Percentiles rank a stretch among this genome's conserved stretches.
These are phyloP conservation scores for Leishmania braziliensis DNA, from an alignment of 208 protist genomes.

Conservation along the genomic window DNA sequence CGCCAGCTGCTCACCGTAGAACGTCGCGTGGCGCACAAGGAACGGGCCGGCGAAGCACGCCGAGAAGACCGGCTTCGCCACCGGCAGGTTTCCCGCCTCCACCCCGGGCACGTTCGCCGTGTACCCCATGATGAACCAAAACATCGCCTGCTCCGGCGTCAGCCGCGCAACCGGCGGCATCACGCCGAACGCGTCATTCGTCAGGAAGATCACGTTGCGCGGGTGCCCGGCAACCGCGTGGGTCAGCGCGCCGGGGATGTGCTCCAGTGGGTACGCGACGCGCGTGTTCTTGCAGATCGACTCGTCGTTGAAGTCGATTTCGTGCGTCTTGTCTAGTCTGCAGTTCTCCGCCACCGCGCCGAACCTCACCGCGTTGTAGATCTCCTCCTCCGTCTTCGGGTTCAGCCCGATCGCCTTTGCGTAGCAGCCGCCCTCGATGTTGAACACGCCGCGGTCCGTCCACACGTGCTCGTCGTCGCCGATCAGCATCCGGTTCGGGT, in stretches of 20 bases:
- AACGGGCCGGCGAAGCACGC: constrained; percentile 96
- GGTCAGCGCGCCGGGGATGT: constrained; percentile 93
- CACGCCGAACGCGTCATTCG: constrained; percentile 97
- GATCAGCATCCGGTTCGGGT: constrained; percentile 86
- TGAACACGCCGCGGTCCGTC: constrained; percentile 90
- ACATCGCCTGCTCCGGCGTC: constrained; percentile 94
- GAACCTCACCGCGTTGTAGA: constrained; percentile 90
- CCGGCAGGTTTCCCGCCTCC: constrained; percentile 92
- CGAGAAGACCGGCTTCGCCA: constrained; percentile 94
- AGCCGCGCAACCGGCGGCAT: constrained; percentile 95
- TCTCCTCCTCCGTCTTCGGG: constrained; percentile 91
- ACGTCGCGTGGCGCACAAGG: constrained; percentile 95
- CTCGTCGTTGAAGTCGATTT: constrained; percentile 94
- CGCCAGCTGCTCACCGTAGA: constrained; percentile 96
- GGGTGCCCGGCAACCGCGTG: constrained; percentile 86
- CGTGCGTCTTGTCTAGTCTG: constrained; percentile 59
- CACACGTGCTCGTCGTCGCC: constrained; percentile 95
- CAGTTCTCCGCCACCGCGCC: constrained; percentile 92
- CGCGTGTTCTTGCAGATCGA: constrained; percentile 97
- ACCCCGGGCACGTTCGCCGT: constrained; percentile 95
- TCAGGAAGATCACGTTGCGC: constrained; percentile 97
- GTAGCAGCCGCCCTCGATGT: constrained; percentile 95
- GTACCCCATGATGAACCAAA: constrained; percentile 95
- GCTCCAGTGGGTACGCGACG: constrained; percentile 94
- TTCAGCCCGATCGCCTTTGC: constrained; percentile 92